phyloP scores from a whole-genome alignment of 176 grass and related monocot species.

The Carex cristatella region DNA sequence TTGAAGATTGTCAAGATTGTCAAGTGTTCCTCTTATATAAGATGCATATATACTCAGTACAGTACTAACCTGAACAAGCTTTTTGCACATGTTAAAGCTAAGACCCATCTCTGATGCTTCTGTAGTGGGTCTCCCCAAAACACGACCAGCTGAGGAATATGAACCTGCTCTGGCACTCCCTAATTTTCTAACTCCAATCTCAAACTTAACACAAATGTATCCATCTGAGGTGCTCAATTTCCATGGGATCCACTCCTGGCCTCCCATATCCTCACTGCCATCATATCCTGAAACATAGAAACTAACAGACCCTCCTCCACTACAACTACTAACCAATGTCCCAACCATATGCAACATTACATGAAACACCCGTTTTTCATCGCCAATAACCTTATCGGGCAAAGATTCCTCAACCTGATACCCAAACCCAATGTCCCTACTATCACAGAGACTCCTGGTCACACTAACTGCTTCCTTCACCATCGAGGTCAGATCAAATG shows the following conservation, averaged over 20 bases:
- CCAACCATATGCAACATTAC: constrained; percentile 80
- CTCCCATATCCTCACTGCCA: constrained; percentile 49
- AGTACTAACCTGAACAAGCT: constrained; percentile 61
- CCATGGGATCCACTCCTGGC: constrained; percentile 61
- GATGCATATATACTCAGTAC: neutral
- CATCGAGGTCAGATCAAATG: constrained; percentile 59
- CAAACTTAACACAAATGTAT: constrained; percentile 76
- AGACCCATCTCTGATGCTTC: constrained; percentile 65
- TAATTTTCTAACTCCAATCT: constrained; percentile 46
- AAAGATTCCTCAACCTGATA: constrained; percentile 59
- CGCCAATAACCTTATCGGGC: constrained; percentile 61
- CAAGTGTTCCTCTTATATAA: neutral
- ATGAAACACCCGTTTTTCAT: constrained; percentile 94
- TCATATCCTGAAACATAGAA: constrained; percentile 56
- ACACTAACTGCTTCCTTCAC: constrained; percentile 74
- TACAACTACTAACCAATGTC: constrained; percentile 46
- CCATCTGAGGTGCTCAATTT: constrained; percentile 63
- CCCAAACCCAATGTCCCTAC: constrained; percentile 51
- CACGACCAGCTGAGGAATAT: constrained; percentile 20
- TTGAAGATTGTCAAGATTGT: too few species aligned
- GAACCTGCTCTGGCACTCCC: neutral
- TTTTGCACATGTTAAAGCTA: constrained; percentile 87
- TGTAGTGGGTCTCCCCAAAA: constrained; percentile 24
- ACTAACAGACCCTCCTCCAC: constrained; percentile 34
- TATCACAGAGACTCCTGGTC: constrained; percentile 75